Percentiles rank a stretch among this genome's conserved stretches.
These are phyloP conservation scores for Nicotiana rustica DNA, from an alignment of 305 asterid species.

Conservation along the genomic window DNA sequence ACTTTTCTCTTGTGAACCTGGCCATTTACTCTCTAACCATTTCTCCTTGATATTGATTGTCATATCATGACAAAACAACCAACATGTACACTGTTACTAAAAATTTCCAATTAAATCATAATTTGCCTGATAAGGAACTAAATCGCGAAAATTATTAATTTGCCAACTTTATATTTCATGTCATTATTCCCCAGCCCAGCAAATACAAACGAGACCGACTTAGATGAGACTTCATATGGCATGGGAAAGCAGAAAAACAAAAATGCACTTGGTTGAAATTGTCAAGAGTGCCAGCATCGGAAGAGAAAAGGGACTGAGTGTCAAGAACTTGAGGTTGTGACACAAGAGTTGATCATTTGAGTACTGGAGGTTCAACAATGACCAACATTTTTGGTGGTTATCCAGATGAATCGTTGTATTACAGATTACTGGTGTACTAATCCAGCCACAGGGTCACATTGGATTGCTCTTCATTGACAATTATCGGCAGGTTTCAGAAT, in stretches of 20 bases:
- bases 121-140: too few species aligned
- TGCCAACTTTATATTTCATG: background rate
- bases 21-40: background rate
- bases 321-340: background rate
- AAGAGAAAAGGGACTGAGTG: background rate
- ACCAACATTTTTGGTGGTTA: background rate
- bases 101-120: background rate
- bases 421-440: background rate
- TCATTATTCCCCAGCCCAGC: background rate
- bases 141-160: background rate
- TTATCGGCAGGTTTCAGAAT: background rate
- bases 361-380: background rate
- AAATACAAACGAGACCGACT: background rate
- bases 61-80: background rate
- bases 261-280: background rate
- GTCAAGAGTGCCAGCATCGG: background rate
- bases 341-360: background rate
- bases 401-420: background rate
- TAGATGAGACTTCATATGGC: background rate
- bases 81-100: background rate
- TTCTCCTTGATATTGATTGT: too few species aligned
- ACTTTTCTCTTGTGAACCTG: constrained; percentile 14
- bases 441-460: background rate
- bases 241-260: constrained; percentile 10
- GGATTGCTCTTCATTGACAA: background rate